Evolutionary conservation across 768 basidiomycete species (phyloP).

Genomic region (Austroboletus eburneus): DNA sequence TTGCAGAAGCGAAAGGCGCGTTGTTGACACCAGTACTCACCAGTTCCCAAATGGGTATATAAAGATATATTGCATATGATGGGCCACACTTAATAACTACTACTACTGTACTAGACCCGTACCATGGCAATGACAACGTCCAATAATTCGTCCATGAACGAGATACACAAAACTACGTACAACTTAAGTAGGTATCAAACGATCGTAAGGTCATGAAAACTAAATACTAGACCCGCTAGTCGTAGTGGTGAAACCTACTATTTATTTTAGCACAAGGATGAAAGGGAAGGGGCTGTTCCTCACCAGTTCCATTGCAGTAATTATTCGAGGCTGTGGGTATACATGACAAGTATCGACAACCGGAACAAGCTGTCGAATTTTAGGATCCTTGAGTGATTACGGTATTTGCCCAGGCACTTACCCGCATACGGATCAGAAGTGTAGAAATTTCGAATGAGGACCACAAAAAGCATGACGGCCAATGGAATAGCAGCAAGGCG

Average conservation of each 20-base stretch:
- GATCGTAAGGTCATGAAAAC: too few relatives aligned
- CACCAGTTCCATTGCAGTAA: conserved; percentile 52
- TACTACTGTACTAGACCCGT: too few relatives aligned
- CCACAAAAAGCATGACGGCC: conserved; percentile 73
- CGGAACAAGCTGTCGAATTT: conserved; percentile 59
- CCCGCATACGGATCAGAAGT: conserved; percentile 82
- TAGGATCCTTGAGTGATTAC: background rate
- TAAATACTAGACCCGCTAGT: conserved; percentile 30
- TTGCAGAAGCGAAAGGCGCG: too few relatives aligned
- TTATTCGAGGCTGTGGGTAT: conserved; percentile 74
- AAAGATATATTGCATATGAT: too few relatives aligned
- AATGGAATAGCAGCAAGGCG: conserved; percentile 72
- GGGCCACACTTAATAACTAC: too few relatives aligned
- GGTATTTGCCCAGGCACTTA: conserved; percentile 28
- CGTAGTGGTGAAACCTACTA: conserved; percentile 28
- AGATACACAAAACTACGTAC: background rate
- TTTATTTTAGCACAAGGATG: conserved; percentile 2
- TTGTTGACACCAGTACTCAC: too few relatives aligned
- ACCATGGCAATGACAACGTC: background rate
- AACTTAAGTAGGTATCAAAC: too few relatives aligned
- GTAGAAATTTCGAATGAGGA: conserved; percentile 87
- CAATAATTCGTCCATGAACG: conserved; percentile 5
- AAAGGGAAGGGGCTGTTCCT: background rate
- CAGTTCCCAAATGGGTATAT: too few relatives aligned
- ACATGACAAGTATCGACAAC: conserved; percentile 89